Evolutionary conservation across 345 rosid genomes (phyloP).

Genomic region (Barbarea vulgaris): DNA sequence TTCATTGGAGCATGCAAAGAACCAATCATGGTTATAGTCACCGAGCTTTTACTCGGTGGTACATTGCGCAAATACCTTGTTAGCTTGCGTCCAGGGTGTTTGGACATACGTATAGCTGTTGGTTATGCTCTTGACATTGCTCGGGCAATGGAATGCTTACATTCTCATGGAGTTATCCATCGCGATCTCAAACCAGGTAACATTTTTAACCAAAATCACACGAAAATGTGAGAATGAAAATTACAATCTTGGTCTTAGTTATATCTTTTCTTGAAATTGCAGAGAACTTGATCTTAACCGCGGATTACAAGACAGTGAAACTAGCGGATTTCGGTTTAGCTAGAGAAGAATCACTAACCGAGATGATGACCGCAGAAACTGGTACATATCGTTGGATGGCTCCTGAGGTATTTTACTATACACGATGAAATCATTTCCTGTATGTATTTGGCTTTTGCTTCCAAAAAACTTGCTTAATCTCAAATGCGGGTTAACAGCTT

Average conservation of each 20-base stretch:
- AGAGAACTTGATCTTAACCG: slow-evolving; percentile 91
- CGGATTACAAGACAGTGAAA: slow-evolving; percentile 81
- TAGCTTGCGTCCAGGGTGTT: slow-evolving; percentile 64
- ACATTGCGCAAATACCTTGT: slow-evolving; percentile 87
- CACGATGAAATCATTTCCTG: neutral
- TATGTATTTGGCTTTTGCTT: slow-evolving; percentile 6
- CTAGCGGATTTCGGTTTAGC: slow-evolving; percentile 96
- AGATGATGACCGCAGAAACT: slow-evolving; percentile 99
- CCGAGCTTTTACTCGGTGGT: slow-evolving; percentile 85
- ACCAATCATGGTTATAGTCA: slow-evolving; percentile 93
- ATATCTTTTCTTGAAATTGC: slow-evolving; percentile 4
- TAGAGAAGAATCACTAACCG: slow-evolving; percentile 95
- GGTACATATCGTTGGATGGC: slow-evolving; percentile 99
- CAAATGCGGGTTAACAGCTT: slow-evolving; percentile 51
- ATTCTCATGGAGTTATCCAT: slow-evolving; percentile 93
- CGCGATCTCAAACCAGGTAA: slow-evolving; percentile 98
- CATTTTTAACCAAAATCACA: neutral
- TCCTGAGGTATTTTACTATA: slow-evolving; percentile 81
- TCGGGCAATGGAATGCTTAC: slow-evolving; percentile 97
- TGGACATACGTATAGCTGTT: slow-evolving; percentile 69
- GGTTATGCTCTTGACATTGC: slow-evolving; percentile 94
- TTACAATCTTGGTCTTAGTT: neutral
- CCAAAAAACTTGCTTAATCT: neutral
- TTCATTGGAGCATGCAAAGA: slow-evolving; percentile 97
- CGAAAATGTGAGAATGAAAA: neutral